Base-by-base conservation (phyloP, 225 moss, liverwort and hornwort genomes). In the Sphagnum contortum region DNA sequence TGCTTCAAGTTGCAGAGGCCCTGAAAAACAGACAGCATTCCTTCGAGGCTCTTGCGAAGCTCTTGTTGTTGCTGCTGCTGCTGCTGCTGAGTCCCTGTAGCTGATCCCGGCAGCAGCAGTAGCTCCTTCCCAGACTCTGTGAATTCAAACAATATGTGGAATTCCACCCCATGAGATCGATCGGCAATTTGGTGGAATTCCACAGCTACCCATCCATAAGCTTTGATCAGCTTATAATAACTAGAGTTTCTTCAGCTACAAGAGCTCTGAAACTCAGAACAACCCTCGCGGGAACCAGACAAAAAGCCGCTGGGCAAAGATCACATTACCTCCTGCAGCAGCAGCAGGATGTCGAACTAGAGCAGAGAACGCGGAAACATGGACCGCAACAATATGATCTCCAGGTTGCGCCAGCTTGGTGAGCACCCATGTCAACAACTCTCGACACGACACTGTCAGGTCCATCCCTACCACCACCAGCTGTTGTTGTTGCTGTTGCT, bases 391-490 rank as follows among this genome's bases (percentile, higher is more conserved):
- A 48, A 86, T 80, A 52, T 75, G 82, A 50, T 86, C 86, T 45
- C 86, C 83, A 10, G 86, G 82, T 56, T 74, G 72, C 44, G 86
- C 86, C 2, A 83, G 75, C 71, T 86, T 83, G 3, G 86, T 82
- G n/a, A 86, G 65, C 1, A 82, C 73, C 86, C 86, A 86, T 0
- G 86, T 83, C 9, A 86, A 77, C 83, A 83, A 73, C 75, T 86
- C 77, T 58, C 83, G 64, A 55, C 80, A 86, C 0, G 77, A 75
- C 2, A 55, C 45, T 46, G 66, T 83, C 12, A 86, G 79, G 77
- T 85, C 81, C 82, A 83, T 75, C 4, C 48, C 86, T 8, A 86
- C 86, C 50, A 86, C n/a, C 44, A 86, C 57, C 73, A 29, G 29
- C 29, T 29, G 29, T 29, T 29, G 29, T 1, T 29, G 29, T 1